Evolutionary conservation across 495 filamentous ascomycete species (phyloP).

Genomic region (Annulohypoxylon nitens): DNA sequence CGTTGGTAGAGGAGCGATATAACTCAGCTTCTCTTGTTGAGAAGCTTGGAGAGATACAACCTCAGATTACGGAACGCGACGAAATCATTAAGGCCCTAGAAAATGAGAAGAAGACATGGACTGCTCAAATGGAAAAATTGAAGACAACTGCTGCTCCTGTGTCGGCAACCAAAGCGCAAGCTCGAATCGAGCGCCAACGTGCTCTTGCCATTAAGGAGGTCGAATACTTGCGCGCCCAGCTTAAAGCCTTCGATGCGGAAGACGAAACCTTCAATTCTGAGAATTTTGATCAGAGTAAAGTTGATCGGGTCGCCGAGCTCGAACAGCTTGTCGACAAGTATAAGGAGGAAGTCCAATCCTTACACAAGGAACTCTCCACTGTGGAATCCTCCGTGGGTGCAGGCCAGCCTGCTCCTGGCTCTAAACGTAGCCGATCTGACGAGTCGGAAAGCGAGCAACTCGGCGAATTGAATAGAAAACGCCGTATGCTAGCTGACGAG

Average conservation of each 20-base stretch:
- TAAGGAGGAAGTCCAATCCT: constrained; percentile 80
- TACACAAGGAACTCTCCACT: constrained; percentile 78
- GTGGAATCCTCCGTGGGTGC: constrained; percentile 59
- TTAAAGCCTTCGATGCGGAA: constrained; percentile 91
- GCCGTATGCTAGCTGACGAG: constrained; percentile 84
- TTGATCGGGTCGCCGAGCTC: constrained; percentile 80
- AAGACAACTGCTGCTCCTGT: constrained; percentile 65
- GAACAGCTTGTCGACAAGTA: constrained; percentile 90
- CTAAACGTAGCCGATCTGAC: constrained; percentile 70
- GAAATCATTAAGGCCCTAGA: constrained; percentile 79
- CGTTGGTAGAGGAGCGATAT: constrained; percentile 82
- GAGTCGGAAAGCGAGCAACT: constrained; percentile 80
- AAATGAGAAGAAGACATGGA: constrained; percentile 70
- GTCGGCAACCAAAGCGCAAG: constrained; percentile 71
- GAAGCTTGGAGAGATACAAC: constrained; percentile 79
- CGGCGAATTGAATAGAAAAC: constrained; percentile 85
- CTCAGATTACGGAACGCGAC: constrained; percentile 85
- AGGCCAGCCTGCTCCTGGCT: constrained; percentile 56
- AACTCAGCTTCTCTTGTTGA: constrained; percentile 83
- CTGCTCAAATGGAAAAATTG: constrained; percentile 77
- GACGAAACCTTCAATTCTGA: constrained; percentile 86
- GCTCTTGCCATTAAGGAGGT: constrained; percentile 90
- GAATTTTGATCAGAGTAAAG: constrained; percentile 80
- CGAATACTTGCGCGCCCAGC: constrained; percentile 90
- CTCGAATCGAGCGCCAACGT: constrained; percentile 82